phyloP scores from a whole-genome alignment of 768 basidiomycete genomes.

The Trametes cinnabarina region DNA sequence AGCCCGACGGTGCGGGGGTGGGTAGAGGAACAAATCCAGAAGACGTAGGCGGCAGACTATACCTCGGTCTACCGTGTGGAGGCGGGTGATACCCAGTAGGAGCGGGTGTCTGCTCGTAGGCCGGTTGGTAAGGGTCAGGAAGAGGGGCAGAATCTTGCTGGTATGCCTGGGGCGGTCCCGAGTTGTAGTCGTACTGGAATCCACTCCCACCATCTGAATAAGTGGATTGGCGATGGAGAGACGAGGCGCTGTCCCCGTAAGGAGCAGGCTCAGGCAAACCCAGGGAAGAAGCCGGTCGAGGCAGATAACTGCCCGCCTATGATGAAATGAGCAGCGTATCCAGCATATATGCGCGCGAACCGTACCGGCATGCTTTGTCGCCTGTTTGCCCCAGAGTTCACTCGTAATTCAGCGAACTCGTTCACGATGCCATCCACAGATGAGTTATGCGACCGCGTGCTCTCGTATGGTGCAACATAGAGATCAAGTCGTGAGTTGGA shows the following conservation, averaged over 20 bases:
- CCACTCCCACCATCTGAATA: slow-evolving; percentile 34
- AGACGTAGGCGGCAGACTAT: slow-evolving; percentile 63
- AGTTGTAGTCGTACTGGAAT: slow-evolving; percentile 38
- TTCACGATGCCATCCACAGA: slow-evolving; percentile 53
- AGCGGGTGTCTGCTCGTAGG: slow-evolving; percentile 42
- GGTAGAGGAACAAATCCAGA: slow-evolving; percentile 68
- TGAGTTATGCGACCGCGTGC: slow-evolving; percentile 35
- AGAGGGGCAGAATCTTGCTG: slow-evolving; percentile 33
- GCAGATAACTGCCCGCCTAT: slow-evolving; percentile 9
- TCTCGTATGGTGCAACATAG: slow-evolving; percentile 75
- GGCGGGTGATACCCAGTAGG: slow-evolving; percentile 35
- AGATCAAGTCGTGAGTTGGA: slow-evolving; percentile 66
- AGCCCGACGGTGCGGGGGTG: slow-evolving; percentile 35
- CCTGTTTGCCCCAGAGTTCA: slow-evolving; percentile 33
- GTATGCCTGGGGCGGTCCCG: slow-evolving; percentile 30
- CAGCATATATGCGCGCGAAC: neutral
- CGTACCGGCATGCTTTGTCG: slow-evolving; percentile 25
- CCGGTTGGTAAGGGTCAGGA: slow-evolving; percentile 44
- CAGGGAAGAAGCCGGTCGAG: slow-evolving; percentile 31
- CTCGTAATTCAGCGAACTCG: slow-evolving; percentile 65
- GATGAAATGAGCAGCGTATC: too few species aligned
- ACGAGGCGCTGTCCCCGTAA: neutral
- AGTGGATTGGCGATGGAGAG: slow-evolving; percentile 38
- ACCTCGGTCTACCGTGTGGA: slow-evolving; percentile 48
- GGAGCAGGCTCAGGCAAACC: slow-evolving; percentile 26